Percentiles rank a stretch among this genome's conserved stretches.
Conservation (phyloP, 352 stramenopile species). For the Phytophthora rubi region DNA sequence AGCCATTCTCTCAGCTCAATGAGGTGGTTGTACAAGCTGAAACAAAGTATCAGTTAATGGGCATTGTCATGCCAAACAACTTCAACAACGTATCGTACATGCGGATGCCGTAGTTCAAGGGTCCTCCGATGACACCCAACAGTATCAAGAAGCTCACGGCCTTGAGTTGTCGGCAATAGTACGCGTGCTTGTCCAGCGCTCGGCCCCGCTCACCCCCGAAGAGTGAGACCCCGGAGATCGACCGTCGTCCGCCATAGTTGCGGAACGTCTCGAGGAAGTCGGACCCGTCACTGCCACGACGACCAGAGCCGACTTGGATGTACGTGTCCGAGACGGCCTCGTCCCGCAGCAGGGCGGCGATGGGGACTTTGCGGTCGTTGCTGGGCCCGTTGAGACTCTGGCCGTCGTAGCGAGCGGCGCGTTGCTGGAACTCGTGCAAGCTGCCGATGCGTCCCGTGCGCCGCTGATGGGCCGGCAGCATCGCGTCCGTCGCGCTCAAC, state of each 20-base stretch:
- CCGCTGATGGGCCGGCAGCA: slow-evolving; percentile 69
- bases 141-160: slow-evolving; percentile 81
- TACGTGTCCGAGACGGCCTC: slow-evolving; percentile 22
- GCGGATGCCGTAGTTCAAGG: slow-evolving; percentile 78
- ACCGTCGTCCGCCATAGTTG: slow-evolving; percentile 48
- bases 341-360: slow-evolving; percentile 21
- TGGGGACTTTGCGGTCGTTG: slow-evolving; percentile 33
- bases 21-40: slow-evolving; percentile 52
- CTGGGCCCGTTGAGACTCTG: slow-evolving; percentile 8
- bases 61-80: neutral
- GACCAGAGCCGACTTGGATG: slow-evolving; percentile 22
- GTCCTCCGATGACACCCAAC: slow-evolving; percentile 80
- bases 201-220: slow-evolving; percentile 62
- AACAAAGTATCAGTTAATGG: neutral
- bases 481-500: slow-evolving; percentile 7
- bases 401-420: slow-evolving; percentile 60
- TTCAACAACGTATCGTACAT: slow-evolving; percentile 32
- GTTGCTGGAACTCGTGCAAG: slow-evolving; percentile 87
- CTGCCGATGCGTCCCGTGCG: slow-evolving; percentile 75
- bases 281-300: slow-evolving; percentile 32
- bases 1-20: slow-evolving; percentile 49
- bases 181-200: slow-evolving; percentile 46
- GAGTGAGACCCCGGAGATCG: slow-evolving; percentile 59
- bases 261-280: slow-evolving; percentile 54
- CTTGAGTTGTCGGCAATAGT: slow-evolving; percentile 73